A percentile compares a stretch with the other conserved stretches of the same genome.
These are phyloP conservation scores for Ophiocordyceps unilateralis DNA, from an alignment of 2,329 filamentous ascomycete species.

Conservation along the genomic window DNA sequence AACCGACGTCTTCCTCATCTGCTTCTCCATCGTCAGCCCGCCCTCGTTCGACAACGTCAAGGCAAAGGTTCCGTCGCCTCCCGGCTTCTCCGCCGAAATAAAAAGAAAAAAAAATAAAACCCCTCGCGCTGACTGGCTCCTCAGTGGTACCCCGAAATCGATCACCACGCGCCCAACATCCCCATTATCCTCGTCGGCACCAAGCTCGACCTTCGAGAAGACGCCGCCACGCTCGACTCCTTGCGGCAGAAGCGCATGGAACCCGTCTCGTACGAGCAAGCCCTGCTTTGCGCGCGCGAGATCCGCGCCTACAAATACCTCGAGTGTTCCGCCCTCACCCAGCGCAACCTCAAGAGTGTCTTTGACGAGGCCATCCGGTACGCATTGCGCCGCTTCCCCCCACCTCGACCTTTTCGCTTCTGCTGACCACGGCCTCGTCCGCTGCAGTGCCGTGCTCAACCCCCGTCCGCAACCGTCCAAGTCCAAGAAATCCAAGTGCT, in stretches of 20 bases:
- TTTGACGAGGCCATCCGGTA: constrained; percentile 98
- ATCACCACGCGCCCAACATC: constrained; percentile 87
- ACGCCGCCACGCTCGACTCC: constrained; percentile 63
- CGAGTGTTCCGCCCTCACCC: constrained; percentile 92
- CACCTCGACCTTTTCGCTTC: too few species aligned
- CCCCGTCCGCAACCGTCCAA: constrained; percentile 40
- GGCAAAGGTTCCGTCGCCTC: constrained; percentile 53
- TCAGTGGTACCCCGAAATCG: constrained; percentile 95
- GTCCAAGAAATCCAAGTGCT: constrained; percentile 51
- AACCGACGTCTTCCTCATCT: constrained; percentile 96
- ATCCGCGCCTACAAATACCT: constrained; percentile 95
- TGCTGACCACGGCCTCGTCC: neutral
- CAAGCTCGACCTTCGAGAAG: constrained; percentile 89
- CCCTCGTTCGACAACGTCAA: constrained; percentile 98
- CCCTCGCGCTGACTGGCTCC: neutral
- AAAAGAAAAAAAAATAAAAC: too few species aligned
- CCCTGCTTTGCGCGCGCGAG: constrained; percentile 74
- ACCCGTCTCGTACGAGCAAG: constrained; percentile 76
- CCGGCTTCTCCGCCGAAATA: too few species aligned
- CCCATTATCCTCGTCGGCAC: constrained; percentile 95
- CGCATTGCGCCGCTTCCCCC: constrained; percentile 10
- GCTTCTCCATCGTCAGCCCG: constrained; percentile 95
- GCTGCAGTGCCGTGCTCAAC: constrained; percentile 49
- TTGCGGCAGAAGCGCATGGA: constrained; percentile 89
- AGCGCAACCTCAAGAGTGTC: constrained; percentile 93